Evolutionary conservation across 73 alveolate genomes (phyloP).

Genomic region (Paramecium biaurelia): DNA sequence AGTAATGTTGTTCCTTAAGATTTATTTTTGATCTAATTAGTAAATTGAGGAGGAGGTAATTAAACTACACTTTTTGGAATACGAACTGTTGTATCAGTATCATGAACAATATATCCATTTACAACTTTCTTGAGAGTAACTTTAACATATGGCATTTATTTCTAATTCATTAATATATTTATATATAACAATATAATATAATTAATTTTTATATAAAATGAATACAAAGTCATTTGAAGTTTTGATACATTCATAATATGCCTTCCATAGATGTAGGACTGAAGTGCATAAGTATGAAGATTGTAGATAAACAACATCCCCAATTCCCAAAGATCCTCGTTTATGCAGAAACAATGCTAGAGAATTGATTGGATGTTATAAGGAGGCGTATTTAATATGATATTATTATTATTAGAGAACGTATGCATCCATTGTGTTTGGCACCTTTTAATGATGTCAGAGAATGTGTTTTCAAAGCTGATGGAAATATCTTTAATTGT

Average conservation of each 20-base stretch:
- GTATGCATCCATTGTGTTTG: slow-evolving; percentile 63
- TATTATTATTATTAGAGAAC: slow-evolving; percentile 16
- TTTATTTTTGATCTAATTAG: neutral
- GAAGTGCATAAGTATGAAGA: slow-evolving; percentile 59
- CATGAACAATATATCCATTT: neutral
- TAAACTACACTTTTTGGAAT: neutral
- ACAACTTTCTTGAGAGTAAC: neutral
- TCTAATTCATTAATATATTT: neutral
- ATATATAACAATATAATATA: neutral
- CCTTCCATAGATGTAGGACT: slow-evolving; percentile 57
- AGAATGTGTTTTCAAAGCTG: slow-evolving; percentile 63
- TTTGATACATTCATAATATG: slow-evolving; percentile 61
- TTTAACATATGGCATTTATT: neutral
- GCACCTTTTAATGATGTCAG: slow-evolving; percentile 64
- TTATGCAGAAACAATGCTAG: slow-evolving; percentile 44
- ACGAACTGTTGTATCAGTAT: neutral
- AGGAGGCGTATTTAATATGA: slow-evolving; percentile 56
- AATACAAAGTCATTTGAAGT: slow-evolving; percentile 59
- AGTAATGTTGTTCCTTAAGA: neutral
- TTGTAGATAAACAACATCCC: slow-evolving; percentile 55
- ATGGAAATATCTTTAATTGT: slow-evolving; percentile 63
- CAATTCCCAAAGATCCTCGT: slow-evolving; percentile 59
- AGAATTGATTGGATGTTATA: slow-evolving; percentile 53
- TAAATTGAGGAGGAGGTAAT: neutral
- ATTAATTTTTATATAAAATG: slow-evolving; percentile 5